phyloP scores from a whole-genome alignment of 331 rosid species.

The Prunus yedoensis region DNA sequence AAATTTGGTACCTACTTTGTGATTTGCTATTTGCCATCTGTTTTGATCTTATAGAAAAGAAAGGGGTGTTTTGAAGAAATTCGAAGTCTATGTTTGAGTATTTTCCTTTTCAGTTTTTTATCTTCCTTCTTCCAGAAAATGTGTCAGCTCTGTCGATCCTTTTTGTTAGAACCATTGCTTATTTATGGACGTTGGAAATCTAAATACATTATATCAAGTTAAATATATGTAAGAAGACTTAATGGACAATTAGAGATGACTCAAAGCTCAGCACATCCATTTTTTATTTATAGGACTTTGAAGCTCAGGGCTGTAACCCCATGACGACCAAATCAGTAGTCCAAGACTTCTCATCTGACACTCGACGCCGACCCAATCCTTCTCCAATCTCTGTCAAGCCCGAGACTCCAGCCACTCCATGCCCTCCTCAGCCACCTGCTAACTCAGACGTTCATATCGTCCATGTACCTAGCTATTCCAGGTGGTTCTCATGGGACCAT shows the following conservation, averaged over 20 bases:
- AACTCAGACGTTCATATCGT: constrained; percentile 28
- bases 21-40: neutral
- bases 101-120: too few species aligned
- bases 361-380: neutral
- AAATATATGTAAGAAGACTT: too few species aligned
- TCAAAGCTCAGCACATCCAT: too few species aligned
- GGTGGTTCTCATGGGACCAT: constrained; percentile 78
- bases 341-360: constrained; percentile 22
- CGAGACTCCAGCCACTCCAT: constrained; percentile 27
- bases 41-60: neutral
- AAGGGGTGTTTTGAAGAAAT: neutral
- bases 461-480: constrained; percentile 68
- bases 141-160: too few species aligned
- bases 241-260: too few species aligned
- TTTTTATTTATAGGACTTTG: too few species aligned
- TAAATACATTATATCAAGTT: too few species aligned
- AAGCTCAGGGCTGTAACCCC: neutral
- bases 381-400: constrained; percentile 18
- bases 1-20: neutral
- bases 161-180: neutral
- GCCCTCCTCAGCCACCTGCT: constrained; percentile 21
- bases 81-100: neutral
- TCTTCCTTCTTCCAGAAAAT: too few species aligned
- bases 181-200: neutral
- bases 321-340: constrained; percentile 17